These are phyloP conservation scores for Cystobasidium onofrii DNA, from an alignment of 768 basidiomycete species.

Conservation along the genomic window DNA sequence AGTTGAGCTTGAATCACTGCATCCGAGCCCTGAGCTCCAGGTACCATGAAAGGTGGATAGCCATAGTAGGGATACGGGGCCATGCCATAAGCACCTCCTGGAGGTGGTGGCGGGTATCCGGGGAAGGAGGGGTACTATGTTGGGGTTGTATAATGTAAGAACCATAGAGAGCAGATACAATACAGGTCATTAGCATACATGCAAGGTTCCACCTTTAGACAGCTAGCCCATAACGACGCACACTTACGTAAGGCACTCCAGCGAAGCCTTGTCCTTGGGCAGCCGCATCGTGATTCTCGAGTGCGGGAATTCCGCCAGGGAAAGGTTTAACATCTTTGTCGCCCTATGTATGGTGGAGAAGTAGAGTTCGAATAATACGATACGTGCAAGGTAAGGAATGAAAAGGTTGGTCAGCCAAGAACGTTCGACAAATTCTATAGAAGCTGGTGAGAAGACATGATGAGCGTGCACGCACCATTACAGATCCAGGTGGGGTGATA, in stretches of 20 bases:
- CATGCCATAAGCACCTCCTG: conserved; percentile 12
- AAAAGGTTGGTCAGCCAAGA: no score
- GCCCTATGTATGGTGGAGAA: no score
- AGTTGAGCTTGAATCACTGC: background rate
- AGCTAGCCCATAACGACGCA: no score
- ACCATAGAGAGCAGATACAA: no score
- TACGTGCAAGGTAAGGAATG: background rate
- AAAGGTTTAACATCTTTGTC: background rate
- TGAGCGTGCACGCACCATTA: background rate
- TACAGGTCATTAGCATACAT: no score
- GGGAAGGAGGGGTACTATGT: background rate
- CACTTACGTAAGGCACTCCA: background rate
- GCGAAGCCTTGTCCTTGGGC: background rate
- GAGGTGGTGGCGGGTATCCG: conserved; percentile 28
- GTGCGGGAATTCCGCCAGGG: background rate
- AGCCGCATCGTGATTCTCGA: background rate
- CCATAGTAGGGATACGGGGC: conserved; percentile 25
- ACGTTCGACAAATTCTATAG: no score
- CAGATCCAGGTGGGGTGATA: background rate
- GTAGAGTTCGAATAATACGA: background rate
- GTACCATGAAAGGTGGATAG: conserved; percentile 29
- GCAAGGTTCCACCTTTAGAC: no score
- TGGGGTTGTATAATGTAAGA: no score
- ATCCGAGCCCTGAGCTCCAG: background rate
- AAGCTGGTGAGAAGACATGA: no score